Evolutionary conservation across 2,329 filamentous ascomycete species (phyloP).

Genomic region (Pyrenochaeta sp.): DNA sequence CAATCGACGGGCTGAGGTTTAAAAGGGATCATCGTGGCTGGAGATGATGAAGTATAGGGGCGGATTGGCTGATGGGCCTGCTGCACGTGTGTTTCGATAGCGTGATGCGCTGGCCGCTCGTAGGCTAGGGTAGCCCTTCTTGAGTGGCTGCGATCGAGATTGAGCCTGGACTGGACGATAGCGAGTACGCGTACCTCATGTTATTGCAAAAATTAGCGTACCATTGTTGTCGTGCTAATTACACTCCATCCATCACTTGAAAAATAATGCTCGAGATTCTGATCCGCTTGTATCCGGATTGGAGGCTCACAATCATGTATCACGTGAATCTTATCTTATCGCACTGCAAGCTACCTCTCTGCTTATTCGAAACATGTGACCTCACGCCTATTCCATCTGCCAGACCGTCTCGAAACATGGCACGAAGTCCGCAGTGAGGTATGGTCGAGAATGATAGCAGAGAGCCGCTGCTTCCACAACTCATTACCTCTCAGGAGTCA

Average conservation of each 20-base stretch:
- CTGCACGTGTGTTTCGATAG: conserved; percentile 17
- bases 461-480: conserved; percentile 10
- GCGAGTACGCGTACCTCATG: conserved; percentile 6
- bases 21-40: conserved; percentile 7
- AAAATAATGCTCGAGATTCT: not conserved
- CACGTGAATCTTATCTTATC: conserved; percentile 19
- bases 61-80: conserved; percentile 12
- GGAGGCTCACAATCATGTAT: conserved; percentile 6
- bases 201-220: not conserved
- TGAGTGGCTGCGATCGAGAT: conserved; percentile 13
- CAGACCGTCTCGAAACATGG: not conserved
- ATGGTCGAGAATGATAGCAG: conserved; percentile 10
- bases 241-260: not conserved
- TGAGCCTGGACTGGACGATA: conserved; percentile 8
- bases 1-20: not conserved
- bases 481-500: not conserved
- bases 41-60: conserved; percentile 9
- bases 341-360: not conserved
- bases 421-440: not conserved
- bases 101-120: conserved; percentile 20
- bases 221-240: not conserved
- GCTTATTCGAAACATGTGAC: too few species aligned
- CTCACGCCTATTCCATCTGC: not conserved
- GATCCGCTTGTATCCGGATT: not conserved
- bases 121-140: conserved; percentile 16